Percentiles rank a stretch among this genome's conserved stretches.
phyloP scores from a whole-genome alignment of 768 basidiomycete genomes.

The Megacollybia marginata region DNA sequence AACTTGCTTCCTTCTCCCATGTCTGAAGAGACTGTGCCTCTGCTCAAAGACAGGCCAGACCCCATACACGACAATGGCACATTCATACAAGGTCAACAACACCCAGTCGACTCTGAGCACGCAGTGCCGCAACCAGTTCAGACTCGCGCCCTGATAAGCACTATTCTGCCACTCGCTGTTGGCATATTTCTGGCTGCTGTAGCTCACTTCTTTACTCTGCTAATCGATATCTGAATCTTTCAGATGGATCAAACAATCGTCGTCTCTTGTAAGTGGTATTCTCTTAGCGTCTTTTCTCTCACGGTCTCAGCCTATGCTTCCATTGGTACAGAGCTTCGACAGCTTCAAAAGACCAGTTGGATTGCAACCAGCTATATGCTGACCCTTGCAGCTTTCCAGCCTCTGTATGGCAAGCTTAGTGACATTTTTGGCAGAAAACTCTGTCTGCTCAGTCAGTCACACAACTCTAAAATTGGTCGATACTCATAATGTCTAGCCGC shows the following conservation, averaged over 20 bases:
- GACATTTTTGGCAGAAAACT: constrained; percentile 39
- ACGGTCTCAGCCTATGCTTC: constrained; percentile 36
- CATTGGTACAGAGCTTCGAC: constrained; percentile 52
- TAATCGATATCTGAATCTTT: no score
- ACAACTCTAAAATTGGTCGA: not conserved
- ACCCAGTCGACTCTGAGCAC: not conserved
- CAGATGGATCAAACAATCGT: constrained; percentile 42
- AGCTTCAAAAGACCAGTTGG: constrained; percentile 61
- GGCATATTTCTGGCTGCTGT: constrained; percentile 37
- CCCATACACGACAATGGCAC: constrained; percentile 6
- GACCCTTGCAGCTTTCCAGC: constrained; percentile 57
- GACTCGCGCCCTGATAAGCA: not conserved
- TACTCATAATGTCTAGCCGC: constrained; percentile 13
- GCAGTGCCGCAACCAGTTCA: constrained; percentile 12
- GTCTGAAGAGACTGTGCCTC: constrained; percentile 28
- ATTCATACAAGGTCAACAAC: constrained; percentile 1
- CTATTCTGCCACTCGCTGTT: constrained; percentile 39
- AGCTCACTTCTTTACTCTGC: no score
- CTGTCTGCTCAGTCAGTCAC: constrained; percentile 1
- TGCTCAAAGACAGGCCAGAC: constrained; percentile 15
- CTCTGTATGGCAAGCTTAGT: constrained; percentile 56
- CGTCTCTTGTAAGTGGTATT: constrained; percentile 29
- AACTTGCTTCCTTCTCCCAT: constrained; percentile 7
- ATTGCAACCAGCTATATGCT: constrained; percentile 59
- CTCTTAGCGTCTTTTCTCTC: not conserved